These are phyloP conservation scores for Aspergillus alliaceus DNA, from an alignment of 2,329 filamentous ascomycete genomes.

Conservation along the genomic window DNA sequence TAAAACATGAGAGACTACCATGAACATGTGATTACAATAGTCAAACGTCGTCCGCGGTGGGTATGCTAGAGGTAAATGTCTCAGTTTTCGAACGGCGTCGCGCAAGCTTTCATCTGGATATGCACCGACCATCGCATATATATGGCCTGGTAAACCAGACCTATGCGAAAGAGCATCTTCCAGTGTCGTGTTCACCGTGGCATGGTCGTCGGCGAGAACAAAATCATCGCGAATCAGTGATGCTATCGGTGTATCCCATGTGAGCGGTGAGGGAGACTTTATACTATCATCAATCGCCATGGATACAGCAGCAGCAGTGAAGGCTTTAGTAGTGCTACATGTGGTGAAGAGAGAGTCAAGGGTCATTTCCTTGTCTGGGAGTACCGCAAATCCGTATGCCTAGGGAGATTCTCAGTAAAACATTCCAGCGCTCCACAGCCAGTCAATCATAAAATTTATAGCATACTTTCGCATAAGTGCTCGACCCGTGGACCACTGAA, in stretches of 20 bases:
- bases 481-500: constrained; percentile 26
- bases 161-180: constrained; percentile 38
- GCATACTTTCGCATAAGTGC: constrained; percentile 26
- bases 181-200: constrained; percentile 29
- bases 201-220: constrained; percentile 26
- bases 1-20: constrained; percentile 19
- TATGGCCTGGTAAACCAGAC: constrained; percentile 27
- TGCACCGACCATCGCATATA: constrained; percentile 1
- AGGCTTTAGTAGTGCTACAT: constrained; percentile 30
- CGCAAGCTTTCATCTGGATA: constrained; percentile 5
- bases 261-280: constrained; percentile 17
- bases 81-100: constrained; percentile 20
- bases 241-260: constrained; percentile 38
- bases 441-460: too few relatives aligned
- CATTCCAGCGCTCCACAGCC: background rate
- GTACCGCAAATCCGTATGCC: constrained; percentile 29
- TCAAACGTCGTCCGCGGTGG: constrained; percentile 19
- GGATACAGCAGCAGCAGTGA: constrained; percentile 24
- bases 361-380: constrained; percentile 25
- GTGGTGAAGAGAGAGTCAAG: constrained; percentile 24
- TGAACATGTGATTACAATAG: constrained; percentile 28
- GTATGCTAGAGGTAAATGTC: constrained; percentile 20
- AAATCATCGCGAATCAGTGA: constrained; percentile 37
- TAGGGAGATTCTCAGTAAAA: constrained; percentile 6
- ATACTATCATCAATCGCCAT: constrained; percentile 22